phyloP scores from a whole-genome alignment of 495 filamentous ascomycete genomes.

The Daldinia loculata region DNA sequence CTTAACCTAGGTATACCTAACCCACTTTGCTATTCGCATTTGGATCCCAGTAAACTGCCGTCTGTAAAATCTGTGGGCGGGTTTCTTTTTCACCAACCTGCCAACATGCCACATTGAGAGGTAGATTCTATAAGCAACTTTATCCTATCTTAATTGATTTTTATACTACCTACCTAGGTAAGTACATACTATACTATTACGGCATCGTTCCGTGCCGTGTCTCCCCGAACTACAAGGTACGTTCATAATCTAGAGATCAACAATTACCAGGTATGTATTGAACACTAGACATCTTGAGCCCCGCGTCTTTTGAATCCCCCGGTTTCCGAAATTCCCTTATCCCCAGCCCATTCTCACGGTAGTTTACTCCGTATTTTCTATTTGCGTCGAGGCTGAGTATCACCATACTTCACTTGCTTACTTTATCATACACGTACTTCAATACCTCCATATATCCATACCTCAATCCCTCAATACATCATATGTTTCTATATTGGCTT shows the following conservation, averaged over 20 bases:
- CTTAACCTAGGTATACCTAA: background rate
- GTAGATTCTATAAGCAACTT: background rate
- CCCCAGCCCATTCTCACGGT: slow-evolving; percentile 24
- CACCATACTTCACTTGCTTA: slow-evolving; percentile 28
- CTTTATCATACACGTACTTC: slow-evolving; percentile 28
- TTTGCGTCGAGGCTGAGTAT: slow-evolving; percentile 41
- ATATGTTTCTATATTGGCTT: background rate
- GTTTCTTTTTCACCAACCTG: background rate
- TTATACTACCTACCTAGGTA: background rate
- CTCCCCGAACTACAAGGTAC: background rate
- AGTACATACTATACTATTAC: background rate
- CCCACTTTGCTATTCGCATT: background rate
- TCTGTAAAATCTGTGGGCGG: background rate
- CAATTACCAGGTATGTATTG: background rate
- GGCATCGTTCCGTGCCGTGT: slow-evolving; percentile 16
- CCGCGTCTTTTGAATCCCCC: slow-evolving; percentile 37
- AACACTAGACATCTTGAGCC: slow-evolving; percentile 13
- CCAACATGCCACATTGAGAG: background rate
- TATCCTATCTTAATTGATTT: slow-evolving; percentile 7
- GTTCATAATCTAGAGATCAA: background rate
- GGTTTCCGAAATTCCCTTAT: slow-evolving; percentile 33
- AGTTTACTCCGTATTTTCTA: slow-evolving; percentile 42
- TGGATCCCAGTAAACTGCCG: background rate
- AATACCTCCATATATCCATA: slow-evolving; percentile 14
- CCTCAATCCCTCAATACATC: background rate